Base-by-base conservation (phyloP, 441 rosid species). In the Mallotus japonicus region DNA sequence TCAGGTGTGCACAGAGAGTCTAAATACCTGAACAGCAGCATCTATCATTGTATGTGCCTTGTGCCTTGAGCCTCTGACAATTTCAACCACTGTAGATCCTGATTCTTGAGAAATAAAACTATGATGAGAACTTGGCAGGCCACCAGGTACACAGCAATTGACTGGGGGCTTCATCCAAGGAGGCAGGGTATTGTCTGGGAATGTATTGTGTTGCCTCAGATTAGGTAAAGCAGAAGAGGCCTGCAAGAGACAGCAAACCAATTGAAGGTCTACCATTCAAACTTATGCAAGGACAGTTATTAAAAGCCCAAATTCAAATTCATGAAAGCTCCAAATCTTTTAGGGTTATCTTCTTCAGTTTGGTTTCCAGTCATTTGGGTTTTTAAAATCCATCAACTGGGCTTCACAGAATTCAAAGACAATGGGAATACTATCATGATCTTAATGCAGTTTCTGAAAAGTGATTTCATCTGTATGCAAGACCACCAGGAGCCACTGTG, bases 21-120 rank as follows among this genome's bases (percentile, higher is more conserved):
- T 24, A 58, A 17, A 65, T 80, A 96, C 99, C 96, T 90, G 90
- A 34, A 92, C 80, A 77, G 96, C 99, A 69, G 86, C 86, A 84
- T 92, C 93, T 63, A 96, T 90, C 99, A 96, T 94, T 65, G 84
- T 64, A 62, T 76, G 85, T 55, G 99, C 99, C 85, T 81, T 85
- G 67, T 76, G 46, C 77, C 85, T 90, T 59, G 98, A 96, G 66
- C 84, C 84, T 59, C 83, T 80, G 32, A 96, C 88, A 77, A 90
- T 88, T 80, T 92, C 97, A 63, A 78, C 74, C 55, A 87, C 90
- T 64, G 80, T 83, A 73, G 95, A 88, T 80, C 82, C 97, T 67
- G 86, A 77, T 78, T 93, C 97, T 82, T 86, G 87, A 64, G 83
- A 82, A 73, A 73, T 72, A 54, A 62, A 66, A 66, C 68, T 75